A percentile compares a stretch with the other conserved stretches of the same genome.
These are phyloP conservation scores for Coccinonectria pachysandricola DNA, from an alignment of 2,329 filamentous ascomycete genomes.

Conservation along the genomic window DNA sequence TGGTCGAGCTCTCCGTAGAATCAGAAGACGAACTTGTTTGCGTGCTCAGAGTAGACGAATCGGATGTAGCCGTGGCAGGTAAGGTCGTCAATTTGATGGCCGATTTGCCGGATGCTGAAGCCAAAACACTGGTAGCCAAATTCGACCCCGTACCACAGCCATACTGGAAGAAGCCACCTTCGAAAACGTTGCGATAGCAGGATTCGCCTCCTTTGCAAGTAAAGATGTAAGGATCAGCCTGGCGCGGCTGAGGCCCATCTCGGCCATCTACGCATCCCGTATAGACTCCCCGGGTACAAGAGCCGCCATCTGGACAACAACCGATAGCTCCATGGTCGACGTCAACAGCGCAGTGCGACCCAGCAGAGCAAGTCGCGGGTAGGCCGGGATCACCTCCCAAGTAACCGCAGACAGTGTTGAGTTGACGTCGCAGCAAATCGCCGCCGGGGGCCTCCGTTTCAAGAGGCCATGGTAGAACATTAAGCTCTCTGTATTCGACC, in stretches of 20 bases:
- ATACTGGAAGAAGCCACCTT: conserved; percentile 45
- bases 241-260: conserved; percentile 38
- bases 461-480: conserved; percentile 30
- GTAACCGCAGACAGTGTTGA: conserved; percentile 49
- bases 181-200: conserved; percentile 46
- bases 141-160: conserved; percentile 42
- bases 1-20: conserved; percentile 3
- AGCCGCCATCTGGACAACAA: conserved; percentile 42
- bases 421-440: conserved; percentile 27
- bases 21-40: conserved; percentile 6
- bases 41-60: conserved; percentile 31
- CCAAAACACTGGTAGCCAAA: conserved; percentile 38
- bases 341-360: conserved; percentile 49
- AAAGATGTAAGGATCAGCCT: conserved; percentile 45
- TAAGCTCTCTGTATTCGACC: conserved; percentile 26
- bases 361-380: conserved; percentile 46
- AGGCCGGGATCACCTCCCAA: conserved; percentile 40
- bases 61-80: conserved; percentile 27
- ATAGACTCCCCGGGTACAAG: conserved; percentile 45
- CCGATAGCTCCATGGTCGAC: conserved; percentile 38
- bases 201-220: conserved; percentile 41
- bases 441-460: conserved; percentile 30
- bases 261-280: conserved; percentile 46
- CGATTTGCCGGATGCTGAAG: conserved; percentile 32
- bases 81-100: conserved; percentile 27